These are phyloP conservation scores for Lasiosphaeriaceae sp. DNA, from an alignment of 495 filamentous ascomycete species.

Conservation along the genomic window DNA sequence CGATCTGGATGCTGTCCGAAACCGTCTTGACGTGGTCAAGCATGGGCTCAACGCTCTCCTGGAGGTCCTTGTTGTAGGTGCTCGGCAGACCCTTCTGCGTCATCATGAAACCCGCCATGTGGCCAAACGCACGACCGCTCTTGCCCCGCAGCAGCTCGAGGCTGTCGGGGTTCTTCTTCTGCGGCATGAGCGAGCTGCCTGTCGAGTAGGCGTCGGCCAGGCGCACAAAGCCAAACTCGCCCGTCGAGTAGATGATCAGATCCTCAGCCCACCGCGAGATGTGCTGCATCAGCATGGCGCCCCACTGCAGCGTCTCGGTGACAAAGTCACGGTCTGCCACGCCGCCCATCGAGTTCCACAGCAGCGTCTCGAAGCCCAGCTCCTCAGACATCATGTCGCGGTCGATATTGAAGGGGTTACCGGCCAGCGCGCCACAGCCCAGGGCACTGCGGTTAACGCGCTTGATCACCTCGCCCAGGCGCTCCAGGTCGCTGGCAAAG, in stretches of 20 bases:
- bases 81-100: conserved; percentile 84
- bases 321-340: conserved; percentile 88
- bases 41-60: conserved; percentile 85
- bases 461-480: conserved; percentile 68
- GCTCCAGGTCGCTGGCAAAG: conserved; percentile 74
- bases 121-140: conserved; percentile 76
- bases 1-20: conserved; percentile 79
- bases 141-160: conserved; percentile 89
- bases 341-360: conserved; percentile 80
- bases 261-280: conserved; percentile 86
- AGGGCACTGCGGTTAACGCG: conserved; percentile 77
- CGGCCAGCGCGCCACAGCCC: conserved; percentile 83
- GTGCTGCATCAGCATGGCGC: conserved; percentile 77
- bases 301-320: conserved; percentile 89
- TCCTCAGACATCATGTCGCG: conserved; percentile 84
- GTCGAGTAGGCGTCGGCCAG: conserved; percentile 85
- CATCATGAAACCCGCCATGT: conserved; percentile 84
- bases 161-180: conserved; percentile 78
- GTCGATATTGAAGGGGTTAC: conserved; percentile 88
- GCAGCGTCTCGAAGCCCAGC: conserved; percentile 77
- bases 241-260: conserved; percentile 79
- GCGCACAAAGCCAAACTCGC: conserved; percentile 79
- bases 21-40: conserved; percentile 87
- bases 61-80: conserved; percentile 94
- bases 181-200: conserved; percentile 83